Base-by-base conservation (phyloP, 768 basidiomycete species). In the Mycena rebaudengoi region DNA sequence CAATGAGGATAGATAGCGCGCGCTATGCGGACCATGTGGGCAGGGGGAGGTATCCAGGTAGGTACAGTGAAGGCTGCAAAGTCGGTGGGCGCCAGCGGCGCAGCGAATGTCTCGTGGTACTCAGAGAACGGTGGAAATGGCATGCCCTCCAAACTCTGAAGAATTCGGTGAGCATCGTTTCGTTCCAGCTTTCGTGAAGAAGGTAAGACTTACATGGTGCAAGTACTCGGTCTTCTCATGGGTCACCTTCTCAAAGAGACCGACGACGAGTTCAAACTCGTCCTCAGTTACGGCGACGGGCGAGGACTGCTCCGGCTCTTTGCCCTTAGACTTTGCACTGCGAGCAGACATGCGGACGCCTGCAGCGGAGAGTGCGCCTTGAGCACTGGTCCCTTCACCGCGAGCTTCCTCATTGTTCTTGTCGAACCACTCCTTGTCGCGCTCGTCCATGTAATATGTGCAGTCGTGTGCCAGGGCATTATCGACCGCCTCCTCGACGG, bases 401-500 rank as follows among this genome's bases (percentile, higher is more conserved):
- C 91, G 84, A 3, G 92, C 93, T 62, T 91, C 88, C 73, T 91
- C 91, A 71, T 98, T 98, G 73, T 94, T 95, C 78, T 88, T 91
- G 70, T 94, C 91, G 29, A 99, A 85, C 96, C 97, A 99, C 67
- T 93, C 92, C 71, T 92, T 89, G 79, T 99, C 97, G n/a, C 93
- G 91, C 76, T 99, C 98, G 70, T 99, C 97, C 92, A 98, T 92
- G 67, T 89, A 93, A 73, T 99, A 98, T 1, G 89, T 88, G 75
- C 92, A 91, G 0, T 91, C 91, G 69, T 91, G 88, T 29, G 87
- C 79, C 63, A 95, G 86, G 18, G 87, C 86, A 65, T 79, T 82
- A 7, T 75, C 75, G 68, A 82, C 80, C 18, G 86, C 81, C 68
- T 96, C 95, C 70, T 99, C 98, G 67, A 92, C 88, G 2, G 92